Percentiles rank a stretch among this genome's conserved stretches.
Evolutionary conservation across 345 rosid genomes (phyloP).

Genomic region (Populus nigra): DNA sequence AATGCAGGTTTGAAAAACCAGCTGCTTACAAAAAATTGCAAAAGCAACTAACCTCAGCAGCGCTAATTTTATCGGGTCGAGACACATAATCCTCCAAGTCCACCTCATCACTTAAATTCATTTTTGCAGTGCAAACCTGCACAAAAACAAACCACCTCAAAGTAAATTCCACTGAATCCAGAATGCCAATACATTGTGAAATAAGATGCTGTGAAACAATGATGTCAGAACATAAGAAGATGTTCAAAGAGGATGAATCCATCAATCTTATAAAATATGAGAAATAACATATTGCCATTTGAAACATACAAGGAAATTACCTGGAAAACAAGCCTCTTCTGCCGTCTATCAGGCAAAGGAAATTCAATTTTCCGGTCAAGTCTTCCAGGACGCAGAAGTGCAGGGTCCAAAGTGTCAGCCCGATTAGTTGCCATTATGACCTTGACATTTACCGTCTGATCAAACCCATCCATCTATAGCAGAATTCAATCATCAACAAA

Average conservation of each 20-base stretch:
- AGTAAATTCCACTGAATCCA: not conserved
- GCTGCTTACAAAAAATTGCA: not conserved
- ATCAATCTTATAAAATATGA: not conserved
- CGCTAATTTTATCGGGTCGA: conserved; percentile 97
- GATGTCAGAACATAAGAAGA: not conserved
- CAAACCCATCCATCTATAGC: conserved; percentile 82
- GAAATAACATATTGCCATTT: not conserved
- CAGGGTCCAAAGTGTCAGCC: conserved; percentile 97
- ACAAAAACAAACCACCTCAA: not conserved
- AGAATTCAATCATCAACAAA: conserved; percentile 18
- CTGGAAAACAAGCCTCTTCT: conserved; percentile 99
- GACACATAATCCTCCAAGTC: conserved; percentile 99
- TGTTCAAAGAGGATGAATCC: not conserved
- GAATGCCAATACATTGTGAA: not conserved
- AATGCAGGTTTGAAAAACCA: not conserved
- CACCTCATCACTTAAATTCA: conserved; percentile 95
- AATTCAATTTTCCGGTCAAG: conserved; percentile 93
- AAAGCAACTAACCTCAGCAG: conserved; percentile 83
- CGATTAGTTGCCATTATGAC: conserved; percentile 98
- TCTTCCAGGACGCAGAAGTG: conserved; percentile 96
- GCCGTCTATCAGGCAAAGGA: conserved; percentile 95
- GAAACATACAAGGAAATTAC: conserved; percentile 23
- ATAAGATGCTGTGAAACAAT: not conserved
- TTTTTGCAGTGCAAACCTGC: conserved; percentile 96
- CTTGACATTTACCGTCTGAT: conserved; percentile 95